Evolutionary conservation across 176 grass and related monocot genomes (phyloP).

Genomic region (Aegilops tauschii): DNA sequence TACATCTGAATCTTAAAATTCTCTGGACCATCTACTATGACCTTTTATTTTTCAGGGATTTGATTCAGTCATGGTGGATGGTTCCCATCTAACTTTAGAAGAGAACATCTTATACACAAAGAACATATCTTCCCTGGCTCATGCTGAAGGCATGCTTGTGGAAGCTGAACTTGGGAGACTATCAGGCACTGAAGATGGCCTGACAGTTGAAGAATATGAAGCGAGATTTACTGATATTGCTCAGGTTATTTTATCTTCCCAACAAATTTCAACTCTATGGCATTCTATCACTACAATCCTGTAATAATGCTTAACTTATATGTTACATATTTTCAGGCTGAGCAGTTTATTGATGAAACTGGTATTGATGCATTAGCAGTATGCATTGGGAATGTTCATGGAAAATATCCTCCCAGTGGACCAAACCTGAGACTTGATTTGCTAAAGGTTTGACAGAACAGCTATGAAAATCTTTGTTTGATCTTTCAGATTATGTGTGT

Average conservation of each 20-base stretch:
- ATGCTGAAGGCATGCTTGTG: conserved; percentile 63
- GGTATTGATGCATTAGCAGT: conserved; percentile 83
- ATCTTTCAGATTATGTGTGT: background rate
- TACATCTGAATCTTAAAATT: conserved; percentile 32
- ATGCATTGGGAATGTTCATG: conserved; percentile 95
- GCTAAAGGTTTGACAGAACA: conserved; percentile 65
- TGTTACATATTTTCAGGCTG: conserved; percentile 59
- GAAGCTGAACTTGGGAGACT: conserved; percentile 96
- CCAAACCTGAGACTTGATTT: conserved; percentile 81
- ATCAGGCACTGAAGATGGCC: conserved; percentile 87
- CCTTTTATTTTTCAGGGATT: conserved; percentile 68
- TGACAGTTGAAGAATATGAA: conserved; percentile 87
- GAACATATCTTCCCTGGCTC: conserved; percentile 64
- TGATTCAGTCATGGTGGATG: conserved; percentile 95
- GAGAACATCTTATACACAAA: conserved; percentile 73
- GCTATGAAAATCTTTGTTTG: background rate
- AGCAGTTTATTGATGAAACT: conserved; percentile 82
- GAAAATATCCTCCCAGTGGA: conserved; percentile 77
- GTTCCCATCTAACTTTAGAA: conserved; percentile 69
- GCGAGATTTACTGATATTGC: conserved; percentile 76
- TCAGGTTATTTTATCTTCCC: conserved; percentile 55
- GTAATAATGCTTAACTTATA: conserved; percentile 17
- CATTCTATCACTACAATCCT: conserved; percentile 21
- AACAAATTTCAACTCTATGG: conserved; percentile 2
- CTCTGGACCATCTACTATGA: background rate